Base-by-base conservation (phyloP, 371 early-diverging fungal genomes). In the Rhizopus delemar region DNA sequence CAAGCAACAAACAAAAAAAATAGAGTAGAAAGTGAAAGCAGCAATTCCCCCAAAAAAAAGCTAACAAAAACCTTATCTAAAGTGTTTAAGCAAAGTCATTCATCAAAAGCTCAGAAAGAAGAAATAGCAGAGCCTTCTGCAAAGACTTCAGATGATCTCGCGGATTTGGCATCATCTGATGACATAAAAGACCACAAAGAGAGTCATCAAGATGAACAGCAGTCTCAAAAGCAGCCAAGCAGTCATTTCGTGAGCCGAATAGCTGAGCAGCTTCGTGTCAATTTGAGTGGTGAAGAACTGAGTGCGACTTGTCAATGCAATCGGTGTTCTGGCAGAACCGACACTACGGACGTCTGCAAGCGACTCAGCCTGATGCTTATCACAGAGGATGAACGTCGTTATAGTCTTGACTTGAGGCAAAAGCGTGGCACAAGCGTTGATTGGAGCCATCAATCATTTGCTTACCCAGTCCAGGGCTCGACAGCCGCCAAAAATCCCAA, bases 201-300 rank as follows among this genome's bases (percentile, higher is more conserved):
- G 6, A 3, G 28, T 7, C 7, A 32, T 12, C 33, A 55, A 36
- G 8, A 35, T 13, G 38, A 28, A 13, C 22, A 33, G 34, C 48
- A 51, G 49, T 32, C 43, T 5, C 43, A 56, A 29, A 22, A 22
- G 22, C 22, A 22, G 22, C 51, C 41, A 22, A 41, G 62, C 15
- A 62, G 64, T 4, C 69, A 56, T 11, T 50, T 73, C n/a, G 68
- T 79, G 4, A 73, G 74, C 38, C 57, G 68, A 12, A 72, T 80
- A 67, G 80, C 75, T 8, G 68, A 73, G 39, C 69, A 73, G n/a
- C 53, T 80, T 3, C 59, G 75, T n/a, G 49, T 59, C 5, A 61
- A 66, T 35, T 51, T 51, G 29, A 39, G 41, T 0, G 66, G 63
- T 28, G 74, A 75, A 5, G 54, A 46, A 31, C 34, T 34, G 5